Evolutionary conservation across 2,329 filamentous ascomycete genomes (phyloP), one percentile per base, ranked within the genome.

Genomic region (Monosporascus sp.): DNA sequence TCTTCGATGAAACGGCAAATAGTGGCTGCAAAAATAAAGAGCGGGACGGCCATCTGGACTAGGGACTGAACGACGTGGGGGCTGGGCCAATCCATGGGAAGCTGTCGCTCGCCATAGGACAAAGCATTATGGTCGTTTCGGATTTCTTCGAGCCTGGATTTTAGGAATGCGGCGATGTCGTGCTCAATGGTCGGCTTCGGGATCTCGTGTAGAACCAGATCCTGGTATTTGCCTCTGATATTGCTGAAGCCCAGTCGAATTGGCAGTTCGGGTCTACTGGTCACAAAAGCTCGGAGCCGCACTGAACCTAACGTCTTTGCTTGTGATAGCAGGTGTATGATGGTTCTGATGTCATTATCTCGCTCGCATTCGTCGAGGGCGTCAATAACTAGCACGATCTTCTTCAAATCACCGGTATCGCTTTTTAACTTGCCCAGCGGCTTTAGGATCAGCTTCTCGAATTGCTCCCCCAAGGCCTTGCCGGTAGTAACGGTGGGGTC

Each of bases 181-280:
- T 65, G 60, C 49, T 68, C 52, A 4, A 77, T 63, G 0, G 66
- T 49, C 0, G 49, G 24, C 16, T 57, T 14, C 0, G 63, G 53
- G 20, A 75, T 65, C 9, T 74, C 57, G 20, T 77, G 70, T 3
- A 78, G 68, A 2, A 65, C 50, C 1, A 75, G 35, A 47, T 65
- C 59, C 48, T 68, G 60, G 53, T 64, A 68, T 1, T 37, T 63
- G 37, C 62, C 64, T 3, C 58, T 17, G 5, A 72, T 60, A 1
- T 59, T 9, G 0, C 52, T 51, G 38, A 78, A 76, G 0, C 70
- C 68, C 9, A 71, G 58, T 0, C 70, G 67, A 22, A 76, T 65
- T 0, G 67, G 65, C 2, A 73, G 51, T 24, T 77, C 70, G 0
- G 74, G 74, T 11, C 75, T 63, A 44, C 73, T 77, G 0, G 74